phyloP scores from a whole-genome alignment of 2,329 filamentous ascomycete species.

The Botryosphaeria dothidea region DNA sequence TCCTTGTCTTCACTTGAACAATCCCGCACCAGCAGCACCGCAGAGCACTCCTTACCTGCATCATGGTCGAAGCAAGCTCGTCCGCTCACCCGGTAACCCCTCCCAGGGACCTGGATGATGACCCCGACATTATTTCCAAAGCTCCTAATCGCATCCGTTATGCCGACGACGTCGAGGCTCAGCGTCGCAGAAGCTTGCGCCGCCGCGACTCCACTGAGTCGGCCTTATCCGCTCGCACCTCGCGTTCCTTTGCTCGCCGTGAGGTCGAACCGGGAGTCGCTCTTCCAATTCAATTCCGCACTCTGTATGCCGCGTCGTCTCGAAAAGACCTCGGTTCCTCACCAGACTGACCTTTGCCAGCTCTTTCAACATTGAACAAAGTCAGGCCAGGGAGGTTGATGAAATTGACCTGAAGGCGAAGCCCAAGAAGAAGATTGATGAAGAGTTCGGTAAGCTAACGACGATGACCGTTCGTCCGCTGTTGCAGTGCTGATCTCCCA shows the following conservation, averaged over 20 bases:
- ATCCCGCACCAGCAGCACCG: neutral
- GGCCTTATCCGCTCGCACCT: constrained; percentile 35
- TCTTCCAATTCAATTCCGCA: constrained; percentile 47
- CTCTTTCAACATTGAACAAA: constrained; percentile 45
- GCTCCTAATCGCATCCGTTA: constrained; percentile 28
- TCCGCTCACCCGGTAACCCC: neutral
- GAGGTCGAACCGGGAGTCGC: constrained; percentile 45
- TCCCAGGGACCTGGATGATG: neutral
- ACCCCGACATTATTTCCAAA: constrained; percentile 1
- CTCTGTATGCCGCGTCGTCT: constrained; percentile 28
- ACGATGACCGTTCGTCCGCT: neutral
- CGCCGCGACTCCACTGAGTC: constrained; percentile 23
- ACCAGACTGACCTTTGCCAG: constrained; percentile 21
- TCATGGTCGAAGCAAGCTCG: neutral
- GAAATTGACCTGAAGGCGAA: constrained; percentile 24
- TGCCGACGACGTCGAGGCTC: constrained; percentile 37
- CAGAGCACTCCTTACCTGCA: neutral
- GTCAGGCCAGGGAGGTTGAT: constrained; percentile 27
- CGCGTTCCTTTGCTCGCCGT: constrained; percentile 37
- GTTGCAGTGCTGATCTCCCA: constrained; percentile 20
- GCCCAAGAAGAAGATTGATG: constrained; percentile 35
- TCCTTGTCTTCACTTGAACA: neutral
- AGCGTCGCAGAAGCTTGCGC: constrained; percentile 27
- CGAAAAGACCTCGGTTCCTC: neutral
- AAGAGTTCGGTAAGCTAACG: constrained; percentile 31